A percentile compares a stretch with the other conserved stretches of the same genome.
These are phyloP conservation scores for Lactarius sp. DNA, from an alignment of 768 basidiomycete genomes.

Conservation along the genomic window DNA sequence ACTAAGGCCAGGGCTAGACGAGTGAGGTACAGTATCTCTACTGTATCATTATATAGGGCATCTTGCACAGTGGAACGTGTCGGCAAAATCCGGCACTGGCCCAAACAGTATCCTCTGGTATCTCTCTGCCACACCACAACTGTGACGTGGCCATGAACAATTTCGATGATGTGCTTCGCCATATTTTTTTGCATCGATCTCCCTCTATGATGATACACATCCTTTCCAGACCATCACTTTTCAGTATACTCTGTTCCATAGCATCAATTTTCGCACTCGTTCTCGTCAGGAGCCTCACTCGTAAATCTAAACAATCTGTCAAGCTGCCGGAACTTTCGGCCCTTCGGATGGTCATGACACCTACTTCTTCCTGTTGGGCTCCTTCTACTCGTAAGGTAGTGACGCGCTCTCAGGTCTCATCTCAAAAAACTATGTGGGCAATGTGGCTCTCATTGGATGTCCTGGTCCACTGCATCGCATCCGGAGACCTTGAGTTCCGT, in stretches of 20 bases:
- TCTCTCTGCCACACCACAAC: neutral
- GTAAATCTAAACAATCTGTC: neutral
- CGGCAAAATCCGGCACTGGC: no score
- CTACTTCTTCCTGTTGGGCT: neutral
- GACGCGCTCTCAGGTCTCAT: neutral
- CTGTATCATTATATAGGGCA: no score
- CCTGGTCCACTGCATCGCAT: neutral
- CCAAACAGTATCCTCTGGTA: neutral
- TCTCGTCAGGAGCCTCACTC: neutral
- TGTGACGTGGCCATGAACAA: no score
- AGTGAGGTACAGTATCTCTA: no score
- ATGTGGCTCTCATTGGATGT: conserved; percentile 5
- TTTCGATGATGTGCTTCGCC: no score
- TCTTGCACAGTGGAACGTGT: no score
- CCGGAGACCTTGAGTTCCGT: neutral
- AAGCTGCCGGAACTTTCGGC: neutral
- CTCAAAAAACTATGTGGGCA: neutral
- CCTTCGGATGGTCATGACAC: neutral
- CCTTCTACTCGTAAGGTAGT: neutral
- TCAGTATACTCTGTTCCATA: neutral
- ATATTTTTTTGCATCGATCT: neutral
- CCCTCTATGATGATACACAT: neutral
- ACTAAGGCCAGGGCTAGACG: no score
- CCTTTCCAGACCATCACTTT: neutral
- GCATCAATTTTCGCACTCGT: neutral